These are phyloP conservation scores for Dothiorella sarmentorum DNA, from an alignment of 2,329 filamentous ascomycete species.

Conservation along the genomic window DNA sequence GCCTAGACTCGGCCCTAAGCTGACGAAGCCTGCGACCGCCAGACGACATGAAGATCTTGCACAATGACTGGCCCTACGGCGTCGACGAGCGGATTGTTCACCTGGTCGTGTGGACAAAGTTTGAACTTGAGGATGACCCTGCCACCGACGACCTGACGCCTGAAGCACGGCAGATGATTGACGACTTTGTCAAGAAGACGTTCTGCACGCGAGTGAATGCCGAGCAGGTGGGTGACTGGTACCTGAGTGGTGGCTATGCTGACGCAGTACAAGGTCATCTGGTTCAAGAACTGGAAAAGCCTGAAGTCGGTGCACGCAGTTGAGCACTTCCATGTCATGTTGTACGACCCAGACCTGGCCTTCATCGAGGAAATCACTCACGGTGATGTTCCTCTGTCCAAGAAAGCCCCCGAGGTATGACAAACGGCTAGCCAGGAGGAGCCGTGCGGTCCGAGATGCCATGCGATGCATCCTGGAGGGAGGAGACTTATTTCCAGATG, in stretches of 20 bases:
- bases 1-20: neutral
- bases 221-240: slow-evolving; percentile 39
- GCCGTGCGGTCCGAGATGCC: neutral
- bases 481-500: neutral
- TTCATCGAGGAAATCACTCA: slow-evolving; percentile 70
- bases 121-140: slow-evolving; percentile 68
- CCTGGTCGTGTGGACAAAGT: slow-evolving; percentile 91
- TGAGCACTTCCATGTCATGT: slow-evolving; percentile 94
- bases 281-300: slow-evolving; percentile 90
- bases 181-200: slow-evolving; percentile 63
- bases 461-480: too few species aligned
- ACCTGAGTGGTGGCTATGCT: slow-evolving; percentile 9
- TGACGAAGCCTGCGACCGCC: slow-evolving; percentile 7
- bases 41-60: slow-evolving; percentile 68
- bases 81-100: slow-evolving; percentile 75
- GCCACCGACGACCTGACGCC: slow-evolving; percentile 64
- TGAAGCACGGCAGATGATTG: slow-evolving; percentile 60
- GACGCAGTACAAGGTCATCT: slow-evolving; percentile 56
- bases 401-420: slow-evolving; percentile 19
- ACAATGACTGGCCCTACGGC: slow-evolving; percentile 95
- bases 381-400: slow-evolving; percentile 64
- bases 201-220: slow-evolving; percentile 57
- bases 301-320: slow-evolving; percentile 83
- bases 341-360: slow-evolving; percentile 68
- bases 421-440: neutral